Percentiles rank a stretch among this genome's conserved stretches.
Conservation (phyloP, 2,329 filamentous ascomycete species). For the Helicocarpus griseus region DNA sequence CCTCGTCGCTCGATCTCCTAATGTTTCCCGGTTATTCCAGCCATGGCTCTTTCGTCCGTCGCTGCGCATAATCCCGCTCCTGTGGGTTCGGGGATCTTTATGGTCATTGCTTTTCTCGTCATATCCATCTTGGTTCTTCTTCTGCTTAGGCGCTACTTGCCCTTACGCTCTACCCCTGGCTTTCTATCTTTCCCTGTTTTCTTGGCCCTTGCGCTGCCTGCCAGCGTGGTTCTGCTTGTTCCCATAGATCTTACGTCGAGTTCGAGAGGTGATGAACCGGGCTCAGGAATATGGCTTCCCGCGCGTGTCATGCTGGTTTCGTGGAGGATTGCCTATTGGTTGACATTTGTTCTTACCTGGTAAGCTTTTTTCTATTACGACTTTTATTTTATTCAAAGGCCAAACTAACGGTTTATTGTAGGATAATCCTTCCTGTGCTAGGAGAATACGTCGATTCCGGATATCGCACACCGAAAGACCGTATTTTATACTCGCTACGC, state of each 20-base stretch:
- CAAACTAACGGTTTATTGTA: slow-evolving; percentile 25
- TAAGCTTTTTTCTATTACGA: slow-evolving; percentile 30
- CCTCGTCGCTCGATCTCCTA: neutral
- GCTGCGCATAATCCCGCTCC: slow-evolving; percentile 37
- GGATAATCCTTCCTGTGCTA: slow-evolving; percentile 83
- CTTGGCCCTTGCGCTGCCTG: slow-evolving; percentile 86
- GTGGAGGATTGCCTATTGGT: slow-evolving; percentile 95
- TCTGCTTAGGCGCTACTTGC: slow-evolving; percentile 80
- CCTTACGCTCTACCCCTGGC: slow-evolving; percentile 77
- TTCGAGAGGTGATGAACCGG: slow-evolving; percentile 60
- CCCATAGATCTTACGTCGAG: slow-evolving; percentile 92
- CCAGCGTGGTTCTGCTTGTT: slow-evolving; percentile 81
- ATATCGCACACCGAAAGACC: slow-evolving; percentile 74
- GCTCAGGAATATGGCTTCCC: slow-evolving; percentile 79
- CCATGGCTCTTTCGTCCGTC: slow-evolving; percentile 9
- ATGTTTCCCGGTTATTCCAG: slow-evolving; percentile 7
- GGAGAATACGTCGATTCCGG: slow-evolving; percentile 93
- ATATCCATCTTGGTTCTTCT: slow-evolving; percentile 72
- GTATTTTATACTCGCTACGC: slow-evolving; percentile 73
- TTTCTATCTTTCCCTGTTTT: slow-evolving; percentile 90
- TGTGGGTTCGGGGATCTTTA: slow-evolving; percentile 71
- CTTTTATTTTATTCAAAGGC: neutral
- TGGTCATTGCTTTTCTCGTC: slow-evolving; percentile 58
- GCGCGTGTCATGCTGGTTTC: slow-evolving; percentile 68
- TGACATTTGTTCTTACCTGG: slow-evolving; percentile 94